Conservation (phyloP, 2,329 filamentous ascomycete genomes). For the Peltaster fructicola region DNA sequence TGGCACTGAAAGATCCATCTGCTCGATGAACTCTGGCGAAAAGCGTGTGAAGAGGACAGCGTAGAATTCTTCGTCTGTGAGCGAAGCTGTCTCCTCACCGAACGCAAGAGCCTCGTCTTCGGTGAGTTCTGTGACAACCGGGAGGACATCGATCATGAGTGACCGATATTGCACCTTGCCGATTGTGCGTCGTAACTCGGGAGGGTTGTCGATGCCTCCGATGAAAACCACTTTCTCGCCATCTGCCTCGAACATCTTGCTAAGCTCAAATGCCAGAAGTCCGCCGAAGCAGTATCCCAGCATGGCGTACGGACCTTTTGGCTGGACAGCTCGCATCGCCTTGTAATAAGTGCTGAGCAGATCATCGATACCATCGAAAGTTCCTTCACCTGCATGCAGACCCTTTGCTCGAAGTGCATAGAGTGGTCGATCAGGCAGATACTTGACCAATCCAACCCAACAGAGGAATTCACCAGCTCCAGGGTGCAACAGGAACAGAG, state of each 20-base stretch:
- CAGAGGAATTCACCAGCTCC: slow-evolving; percentile 23
- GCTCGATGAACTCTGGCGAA: slow-evolving; percentile 9
- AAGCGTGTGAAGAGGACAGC: slow-evolving; percentile 8
- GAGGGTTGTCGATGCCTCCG: no score
- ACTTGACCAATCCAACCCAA: slow-evolving; percentile 21
- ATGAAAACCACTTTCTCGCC: slow-evolving; percentile 1
- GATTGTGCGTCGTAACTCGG: slow-evolving; percentile 5
- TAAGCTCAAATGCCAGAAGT: slow-evolving; percentile 34
- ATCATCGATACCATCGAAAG: slow-evolving; percentile 23
- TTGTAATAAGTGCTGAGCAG: slow-evolving; percentile 23
- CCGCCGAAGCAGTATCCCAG: slow-evolving; percentile 35
- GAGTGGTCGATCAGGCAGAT: slow-evolving; percentile 27
- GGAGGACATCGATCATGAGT: slow-evolving; percentile 8
- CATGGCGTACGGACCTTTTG: slow-evolving; percentile 33
- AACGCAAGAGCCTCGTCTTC: slow-evolving; percentile 6
- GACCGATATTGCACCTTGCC: slow-evolving; percentile 7
- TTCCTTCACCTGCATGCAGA: slow-evolving; percentile 24
- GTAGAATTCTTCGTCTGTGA: slow-evolving; percentile 9
- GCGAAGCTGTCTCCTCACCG: slow-evolving; percentile 6
- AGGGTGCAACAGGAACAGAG: slow-evolving; percentile 22
- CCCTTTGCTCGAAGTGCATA: slow-evolving; percentile 30
- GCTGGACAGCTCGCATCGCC: slow-evolving; percentile 27
- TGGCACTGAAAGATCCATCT: slow-evolving; percentile 8
- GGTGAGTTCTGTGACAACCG: slow-evolving; percentile 7
- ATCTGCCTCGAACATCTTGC: slow-evolving; percentile 25